A percentile compares a stretch with the other conserved stretches of the same genome.
Conservation (phyloP, 306 rosid species). For the Corylus americana region DNA sequence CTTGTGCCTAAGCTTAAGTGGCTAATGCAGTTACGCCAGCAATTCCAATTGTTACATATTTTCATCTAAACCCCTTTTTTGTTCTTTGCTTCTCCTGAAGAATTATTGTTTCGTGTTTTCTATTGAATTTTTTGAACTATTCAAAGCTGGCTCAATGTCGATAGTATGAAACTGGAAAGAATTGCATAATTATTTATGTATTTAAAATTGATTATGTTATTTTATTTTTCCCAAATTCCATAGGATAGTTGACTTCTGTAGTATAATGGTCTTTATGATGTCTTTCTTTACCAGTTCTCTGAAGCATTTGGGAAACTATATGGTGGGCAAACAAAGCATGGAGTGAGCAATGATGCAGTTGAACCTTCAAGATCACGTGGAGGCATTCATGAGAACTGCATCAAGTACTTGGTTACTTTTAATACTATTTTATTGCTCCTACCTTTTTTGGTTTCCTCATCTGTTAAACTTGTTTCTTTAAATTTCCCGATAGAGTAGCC, state of each 20-base stretch:
- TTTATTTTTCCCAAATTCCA: background rate
- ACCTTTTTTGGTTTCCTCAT: conserved; percentile 1
- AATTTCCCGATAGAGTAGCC: conserved; percentile 3
- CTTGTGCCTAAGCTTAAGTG: background rate
- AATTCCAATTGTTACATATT: background rate
- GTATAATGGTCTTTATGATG: conserved; percentile 3
- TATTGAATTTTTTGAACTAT: background rate
- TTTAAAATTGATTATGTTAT: background rate
- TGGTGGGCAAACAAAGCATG: conserved; percentile 82
- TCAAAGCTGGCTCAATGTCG: conserved; percentile 11
- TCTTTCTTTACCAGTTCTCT: conserved; percentile 54
- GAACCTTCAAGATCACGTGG: conserved; percentile 76
- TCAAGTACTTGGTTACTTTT: conserved; percentile 52
- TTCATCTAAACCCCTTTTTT: background rate
- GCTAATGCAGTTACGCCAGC: background rate
- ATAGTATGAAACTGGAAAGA: background rate
- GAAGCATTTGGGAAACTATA: conserved; percentile 91
- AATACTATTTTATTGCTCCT: conserved; percentile 8
- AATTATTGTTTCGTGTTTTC: background rate
- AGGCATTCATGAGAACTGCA: conserved; percentile 82
- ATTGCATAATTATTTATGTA: background rate
- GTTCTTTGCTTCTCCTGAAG: background rate
- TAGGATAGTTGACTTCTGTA: background rate
- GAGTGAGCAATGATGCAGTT: conserved; percentile 55
- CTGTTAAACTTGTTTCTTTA: conserved; percentile 17